Evolutionary conservation across 2,329 filamentous ascomycete genomes (phyloP).

Genomic region (Alternaria gansuensis): DNA sequence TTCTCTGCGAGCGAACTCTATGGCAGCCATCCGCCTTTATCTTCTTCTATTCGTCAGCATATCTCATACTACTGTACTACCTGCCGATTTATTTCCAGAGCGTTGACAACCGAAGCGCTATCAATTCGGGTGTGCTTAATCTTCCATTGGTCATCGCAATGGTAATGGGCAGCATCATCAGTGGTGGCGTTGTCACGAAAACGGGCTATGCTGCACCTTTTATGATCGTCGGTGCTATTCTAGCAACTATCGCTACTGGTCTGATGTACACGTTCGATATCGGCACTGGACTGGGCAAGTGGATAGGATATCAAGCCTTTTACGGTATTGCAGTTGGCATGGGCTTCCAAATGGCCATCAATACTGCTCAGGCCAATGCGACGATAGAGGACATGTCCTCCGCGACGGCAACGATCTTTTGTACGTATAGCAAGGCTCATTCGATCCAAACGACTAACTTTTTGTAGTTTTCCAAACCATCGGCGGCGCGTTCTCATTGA

Average conservation of each 20-base stretch:
- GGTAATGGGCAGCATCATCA: slow-evolving; percentile 23
- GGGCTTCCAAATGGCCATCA: slow-evolving; percentile 40
- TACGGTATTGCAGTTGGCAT: slow-evolving; percentile 52
- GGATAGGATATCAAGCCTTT: slow-evolving; percentile 60
- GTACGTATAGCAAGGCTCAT: slow-evolving; percentile 3
- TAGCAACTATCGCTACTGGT: slow-evolving; percentile 51
- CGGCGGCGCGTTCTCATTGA: slow-evolving; percentile 53
- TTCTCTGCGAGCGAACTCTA: slow-evolving; percentile 54
- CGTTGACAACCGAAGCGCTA: slow-evolving; percentile 49
- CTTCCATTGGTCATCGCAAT: slow-evolving; percentile 54
- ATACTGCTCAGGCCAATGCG: slow-evolving; percentile 50
- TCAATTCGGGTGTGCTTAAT: slow-evolving; percentile 55
- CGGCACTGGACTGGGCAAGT: slow-evolving; percentile 47
- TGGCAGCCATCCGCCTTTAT: slow-evolving; percentile 46
- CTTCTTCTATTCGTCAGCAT: slow-evolving; percentile 51
- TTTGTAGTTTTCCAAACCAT: slow-evolving; percentile 52
- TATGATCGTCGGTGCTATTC: slow-evolving; percentile 37
- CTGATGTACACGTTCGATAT: slow-evolving; percentile 55
- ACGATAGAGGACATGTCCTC: slow-evolving; percentile 47
- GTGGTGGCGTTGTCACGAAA: slow-evolving; percentile 20
- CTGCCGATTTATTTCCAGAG: slow-evolving; percentile 62
- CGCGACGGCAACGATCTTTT: slow-evolving; percentile 51
- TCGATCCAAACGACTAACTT: background rate
- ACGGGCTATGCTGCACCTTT: slow-evolving; percentile 51
- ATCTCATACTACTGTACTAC: slow-evolving; percentile 56